Conservation (phyloP, 2,329 filamentous ascomycete species). For the Thielaviopsis euricoi region DNA sequence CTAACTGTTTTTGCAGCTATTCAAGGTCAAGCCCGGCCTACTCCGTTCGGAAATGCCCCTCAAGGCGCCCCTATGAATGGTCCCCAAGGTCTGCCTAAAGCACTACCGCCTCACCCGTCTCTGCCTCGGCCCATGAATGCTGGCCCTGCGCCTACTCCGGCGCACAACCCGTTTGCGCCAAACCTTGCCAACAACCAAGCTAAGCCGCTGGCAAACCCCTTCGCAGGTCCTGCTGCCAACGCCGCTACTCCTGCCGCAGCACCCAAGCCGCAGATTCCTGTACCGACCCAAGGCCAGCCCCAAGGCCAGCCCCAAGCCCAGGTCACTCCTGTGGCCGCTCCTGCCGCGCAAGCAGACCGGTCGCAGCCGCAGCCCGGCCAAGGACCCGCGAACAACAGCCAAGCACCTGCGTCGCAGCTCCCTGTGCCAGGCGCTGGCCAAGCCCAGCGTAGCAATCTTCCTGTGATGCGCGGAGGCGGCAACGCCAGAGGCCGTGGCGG, state of each 20-base stretch:
- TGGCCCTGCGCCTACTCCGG: not conserved
- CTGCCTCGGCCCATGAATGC: slow-evolving; percentile 2
- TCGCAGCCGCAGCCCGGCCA: not conserved
- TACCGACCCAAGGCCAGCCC: not conserved
- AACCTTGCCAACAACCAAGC: not conserved
- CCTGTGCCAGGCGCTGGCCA: slow-evolving; percentile 2
- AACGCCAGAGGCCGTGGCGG: slow-evolving; percentile 17
- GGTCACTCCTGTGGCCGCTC: not conserved
- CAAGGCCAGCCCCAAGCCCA: slow-evolving; percentile 8
- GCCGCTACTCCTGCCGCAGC: not conserved
- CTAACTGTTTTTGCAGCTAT: slow-evolving; percentile 10
- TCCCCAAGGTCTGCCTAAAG: not conserved
- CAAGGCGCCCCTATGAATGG: not conserved
- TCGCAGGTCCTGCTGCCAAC: not conserved
- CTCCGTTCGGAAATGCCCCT: not conserved
- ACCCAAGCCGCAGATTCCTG: not conserved
- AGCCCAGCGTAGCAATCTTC: slow-evolving; percentile 19
- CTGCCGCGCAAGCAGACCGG: slow-evolving; percentile 5
- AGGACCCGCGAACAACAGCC: slow-evolving; percentile 2
- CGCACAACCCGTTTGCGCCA: not conserved
- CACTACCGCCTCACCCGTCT: slow-evolving; percentile 4
- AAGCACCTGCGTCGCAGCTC: slow-evolving; percentile 5
- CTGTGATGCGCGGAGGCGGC: slow-evolving; percentile 25
- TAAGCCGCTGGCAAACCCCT: not conserved
- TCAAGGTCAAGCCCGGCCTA: slow-evolving; percentile 12